Percentiles rank a stretch among this genome's conserved stretches.
Evolutionary conservation across 805 yeast species (phyloP).

Genomic region (Cyberlindnera euphorbiae): DNA sequence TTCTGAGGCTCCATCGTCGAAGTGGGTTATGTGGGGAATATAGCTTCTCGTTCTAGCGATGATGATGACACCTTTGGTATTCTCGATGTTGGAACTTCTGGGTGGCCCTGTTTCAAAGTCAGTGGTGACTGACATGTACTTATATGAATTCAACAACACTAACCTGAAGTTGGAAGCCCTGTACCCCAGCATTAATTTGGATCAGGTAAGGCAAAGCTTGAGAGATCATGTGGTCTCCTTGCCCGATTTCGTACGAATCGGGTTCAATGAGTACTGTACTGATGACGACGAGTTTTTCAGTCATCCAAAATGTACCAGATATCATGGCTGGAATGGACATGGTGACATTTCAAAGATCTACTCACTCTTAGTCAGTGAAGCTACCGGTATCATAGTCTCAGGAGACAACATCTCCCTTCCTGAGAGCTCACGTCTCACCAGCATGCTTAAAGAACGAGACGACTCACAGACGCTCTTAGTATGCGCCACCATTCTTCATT

Average conservation of each 20-base stretch:
- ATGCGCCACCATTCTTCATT: too few relatives aligned
- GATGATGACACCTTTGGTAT: too few relatives aligned
- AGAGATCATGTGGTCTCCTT: background rate
- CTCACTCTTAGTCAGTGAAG: slow-evolving; percentile 1
- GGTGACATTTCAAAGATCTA: slow-evolving; percentile 3
- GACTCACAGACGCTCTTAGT: too few relatives aligned
- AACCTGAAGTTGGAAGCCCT: slow-evolving; percentile 1
- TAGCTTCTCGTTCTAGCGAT: too few relatives aligned
- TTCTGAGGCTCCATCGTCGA: too few relatives aligned
- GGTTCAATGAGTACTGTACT: slow-evolving; percentile 3
- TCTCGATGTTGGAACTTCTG: too few relatives aligned
- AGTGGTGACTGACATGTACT: background rate
- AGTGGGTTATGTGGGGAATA: too few relatives aligned
- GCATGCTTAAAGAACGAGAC: background rate
- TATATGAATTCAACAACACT: slow-evolving; percentile 5
- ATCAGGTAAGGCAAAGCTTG: background rate
- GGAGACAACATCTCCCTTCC: slow-evolving; percentile 1
- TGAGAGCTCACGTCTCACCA: background rate
- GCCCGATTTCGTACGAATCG: slow-evolving; percentile 5
- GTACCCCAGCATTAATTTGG: slow-evolving; percentile 1
- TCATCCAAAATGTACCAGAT: background rate
- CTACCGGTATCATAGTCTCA: slow-evolving; percentile 1
- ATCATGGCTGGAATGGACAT: slow-evolving; percentile 2
- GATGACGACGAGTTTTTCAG: slow-evolving; percentile 6
- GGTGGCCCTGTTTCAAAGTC: too few relatives aligned